A percentile compares a stretch with the other conserved stretches of the same genome.
Evolutionary conservation across 345 rosid genomes (phyloP).

Genomic region (Streptanthus diversifolius): DNA sequence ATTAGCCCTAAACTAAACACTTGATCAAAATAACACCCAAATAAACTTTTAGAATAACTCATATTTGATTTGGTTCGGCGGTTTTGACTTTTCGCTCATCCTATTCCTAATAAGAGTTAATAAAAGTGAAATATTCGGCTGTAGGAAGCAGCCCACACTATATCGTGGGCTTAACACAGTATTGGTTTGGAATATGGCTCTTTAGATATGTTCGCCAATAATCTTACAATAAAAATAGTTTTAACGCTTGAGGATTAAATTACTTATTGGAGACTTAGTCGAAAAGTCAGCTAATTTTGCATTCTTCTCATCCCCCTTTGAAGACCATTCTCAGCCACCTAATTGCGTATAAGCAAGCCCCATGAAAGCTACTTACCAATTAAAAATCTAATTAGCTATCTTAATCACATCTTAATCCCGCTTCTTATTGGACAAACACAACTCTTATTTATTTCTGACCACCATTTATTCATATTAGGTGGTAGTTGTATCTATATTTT

Average conservation of each 20-base stretch:
- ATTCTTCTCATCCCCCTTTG: neutral
- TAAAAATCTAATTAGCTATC: slow-evolving; percentile 3
- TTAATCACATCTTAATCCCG: slow-evolving; percentile 20
- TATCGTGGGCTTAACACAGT: neutral
- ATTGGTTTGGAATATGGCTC: neutral
- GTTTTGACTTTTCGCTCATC: too few species aligned
- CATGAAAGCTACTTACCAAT: slow-evolving; percentile 24
- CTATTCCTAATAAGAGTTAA: too few species aligned
- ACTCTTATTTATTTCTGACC: neutral
- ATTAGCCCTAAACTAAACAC: too few species aligned
- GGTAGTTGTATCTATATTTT: slow-evolving; percentile 3
- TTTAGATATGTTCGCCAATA: neutral
- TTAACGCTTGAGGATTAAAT: neutral
- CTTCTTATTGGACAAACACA: slow-evolving; percentile 23
- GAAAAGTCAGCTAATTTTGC: neutral
- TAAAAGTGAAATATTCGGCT: too few species aligned
- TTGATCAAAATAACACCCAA: too few species aligned
- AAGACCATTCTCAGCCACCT: slow-evolving; percentile 19
- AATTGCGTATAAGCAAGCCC: slow-evolving; percentile 18
- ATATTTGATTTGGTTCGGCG: too few species aligned
- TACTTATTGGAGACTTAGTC: neutral
- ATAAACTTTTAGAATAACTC: too few species aligned
- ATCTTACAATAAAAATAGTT: neutral
- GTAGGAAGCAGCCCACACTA: neutral
- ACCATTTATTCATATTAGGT: slow-evolving; percentile 26